phyloP scores from a whole-genome alignment of 768 basidiomycete species.

The Mycena belliarum region DNA sequence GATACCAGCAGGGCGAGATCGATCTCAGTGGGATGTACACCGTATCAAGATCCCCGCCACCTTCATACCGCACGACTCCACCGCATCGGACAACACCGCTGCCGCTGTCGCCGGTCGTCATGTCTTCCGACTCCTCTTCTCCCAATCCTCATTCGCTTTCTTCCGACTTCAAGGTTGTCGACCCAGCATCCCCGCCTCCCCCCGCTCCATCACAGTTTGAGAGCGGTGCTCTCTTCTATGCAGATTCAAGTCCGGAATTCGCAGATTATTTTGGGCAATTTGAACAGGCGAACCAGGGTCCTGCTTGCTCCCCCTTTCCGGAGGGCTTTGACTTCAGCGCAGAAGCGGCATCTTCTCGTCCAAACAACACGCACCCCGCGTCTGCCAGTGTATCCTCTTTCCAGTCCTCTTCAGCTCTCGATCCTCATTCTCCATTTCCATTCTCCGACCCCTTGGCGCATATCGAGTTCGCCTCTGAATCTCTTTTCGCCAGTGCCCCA shows the following conservation, averaged over 20 bases:
- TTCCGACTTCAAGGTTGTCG: slow-evolving; percentile 1
- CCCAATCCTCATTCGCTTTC: neutral
- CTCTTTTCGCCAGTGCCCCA: neutral
- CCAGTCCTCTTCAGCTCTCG: neutral
- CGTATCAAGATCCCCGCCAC: slow-evolving; percentile 7
- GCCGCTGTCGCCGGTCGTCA: slow-evolving; percentile 8
- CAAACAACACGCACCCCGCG: neutral
- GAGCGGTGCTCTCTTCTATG: neutral
- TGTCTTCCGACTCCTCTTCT: neutral
- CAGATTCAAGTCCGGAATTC: neutral
- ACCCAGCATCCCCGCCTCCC: neutral
- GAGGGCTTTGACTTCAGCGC: slow-evolving; percentile 1
- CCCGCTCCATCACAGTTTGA: neutral
- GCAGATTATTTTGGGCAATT: neutral
- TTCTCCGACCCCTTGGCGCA: neutral
- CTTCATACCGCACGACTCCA: neutral
- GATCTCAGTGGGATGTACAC: slow-evolving; percentile 9
- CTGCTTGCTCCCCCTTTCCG: neutral
- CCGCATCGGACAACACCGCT: no score
- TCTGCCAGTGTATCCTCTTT: neutral
- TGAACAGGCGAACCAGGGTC: neutral
- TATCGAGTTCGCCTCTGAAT: neutral
- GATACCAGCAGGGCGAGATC: slow-evolving; percentile 12
- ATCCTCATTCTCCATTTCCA: neutral
- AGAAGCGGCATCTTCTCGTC: neutral